Base-by-base conservation (phyloP, 2,329 filamentous ascomycete genomes). In the Sclerotinia subarctica region DNA sequence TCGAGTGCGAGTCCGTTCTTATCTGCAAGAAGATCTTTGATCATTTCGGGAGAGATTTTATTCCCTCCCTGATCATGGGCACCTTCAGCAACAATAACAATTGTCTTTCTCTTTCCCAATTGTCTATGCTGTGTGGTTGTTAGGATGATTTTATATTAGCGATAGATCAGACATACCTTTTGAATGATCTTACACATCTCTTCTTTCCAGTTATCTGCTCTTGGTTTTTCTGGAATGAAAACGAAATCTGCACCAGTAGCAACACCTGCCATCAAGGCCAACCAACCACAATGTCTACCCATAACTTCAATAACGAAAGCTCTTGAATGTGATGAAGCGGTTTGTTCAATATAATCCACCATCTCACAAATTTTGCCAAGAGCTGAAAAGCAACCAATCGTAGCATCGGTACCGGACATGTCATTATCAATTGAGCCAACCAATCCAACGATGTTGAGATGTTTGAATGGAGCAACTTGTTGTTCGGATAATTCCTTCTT, bases 391-490 rank as follows among this genome's bases (percentile, higher is more conserved):
- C 92, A 96, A 67, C 95, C 95, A 78, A 99, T 97, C 44, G 95
- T 99, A 69, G 95, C 94, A 79, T 99, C 95, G 17, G 95, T 99
- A 72, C 93, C 93, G 62, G 94, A 96, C 80, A 99, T 90, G 78
- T 99, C 95, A 78, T 99, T 99, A 84, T 99, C 95, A 77, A 99
- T 99, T 66, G 93, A 97, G 68, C 95, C 95, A 38, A 99, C 95
- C 64, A 98, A 83, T 59, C 95, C 95, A 66, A 98, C 94, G 73
- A 99, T 97, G 80, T 98, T 99, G 77, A 99, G 86, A 74, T 96
- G 88, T 76, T 86, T 85, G 84, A 93, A 96, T 2, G 91, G 90
- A 57, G 87, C 83, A 69, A 92, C 81, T 77, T 97, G 90, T 68
- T 90, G 86, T 54, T 82, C 76, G 8, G 87, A 89, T 74, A 97